Evolutionary conservation across 169 alveolate species (phyloP), one percentile per base, ranked within the genome.

Genomic region (Blepharisma undulans): DNA sequence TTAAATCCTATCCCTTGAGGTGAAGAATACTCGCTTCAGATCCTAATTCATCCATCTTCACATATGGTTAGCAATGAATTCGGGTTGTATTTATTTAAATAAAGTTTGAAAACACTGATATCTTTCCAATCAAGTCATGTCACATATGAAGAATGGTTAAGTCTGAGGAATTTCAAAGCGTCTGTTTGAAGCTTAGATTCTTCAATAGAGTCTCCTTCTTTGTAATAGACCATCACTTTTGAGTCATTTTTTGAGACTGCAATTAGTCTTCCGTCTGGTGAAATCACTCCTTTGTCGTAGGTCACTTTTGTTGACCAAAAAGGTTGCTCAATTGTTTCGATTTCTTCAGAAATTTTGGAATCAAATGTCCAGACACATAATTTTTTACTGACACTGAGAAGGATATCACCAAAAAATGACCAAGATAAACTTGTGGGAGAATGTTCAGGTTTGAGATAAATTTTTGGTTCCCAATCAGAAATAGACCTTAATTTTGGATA

Each of bases 1-100:
- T 82, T 82, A 30, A 82, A 82, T 78, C 89, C 89, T 6, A 82
- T 22, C 22, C 89, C 89, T 21, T 72, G n/a, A 22, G 89, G 89
- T 34, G 78, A 34, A 7, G 33, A n/a, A 30, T 82, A 82, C n/a
- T 82, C 89, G 36, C 89, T 82, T 72, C 89, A 82, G 6, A 82
- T 72, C 21, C 48, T 82, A 33, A 82, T 30, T 78, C 89, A 82
- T 7, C 89, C 89, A 30, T 82, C 89, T 36, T 18, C 78, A 82
- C 22, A n/a, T 19, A 59, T 82, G 25, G 36, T 33, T 4, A 82
- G n/a, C 6, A 82, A 16, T 10, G 78, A 8, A 30, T 82, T 82
- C 0, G 89, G 89, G 36, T 82, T 82, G 22, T 82, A 82, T 21
- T 22, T 16, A 30, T 82, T 82, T 78, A 32, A 25, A 60, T 82